Conservation (phyloP, 2,329 filamentous ascomycete species). For the Drechslera avenae region DNA sequence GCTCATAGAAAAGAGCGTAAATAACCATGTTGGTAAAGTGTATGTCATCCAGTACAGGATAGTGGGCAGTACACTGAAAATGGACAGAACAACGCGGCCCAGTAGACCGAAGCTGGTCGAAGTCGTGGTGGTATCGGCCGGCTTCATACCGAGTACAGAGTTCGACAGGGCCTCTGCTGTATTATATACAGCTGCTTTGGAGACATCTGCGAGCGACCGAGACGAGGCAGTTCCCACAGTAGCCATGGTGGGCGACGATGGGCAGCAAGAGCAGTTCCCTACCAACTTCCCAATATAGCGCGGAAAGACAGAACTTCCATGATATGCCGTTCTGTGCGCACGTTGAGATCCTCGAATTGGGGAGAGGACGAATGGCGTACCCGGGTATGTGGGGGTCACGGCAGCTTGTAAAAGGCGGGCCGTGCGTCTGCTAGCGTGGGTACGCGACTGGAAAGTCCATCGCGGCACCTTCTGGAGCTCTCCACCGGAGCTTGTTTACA, state of each 20-base stretch:
- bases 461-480: conserved; percentile 16
- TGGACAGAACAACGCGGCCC: conserved; percentile 55
- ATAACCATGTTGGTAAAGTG: conserved; percentile 86
- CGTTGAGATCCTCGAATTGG: conserved; percentile 22
- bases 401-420: conserved; percentile 11
- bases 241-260: conserved; percentile 29
- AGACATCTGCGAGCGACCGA: conserved; percentile 12
- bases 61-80: conserved; percentile 61
- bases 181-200: conserved; percentile 17
- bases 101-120: conserved; percentile 51
- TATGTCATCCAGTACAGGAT: conserved; percentile 80
- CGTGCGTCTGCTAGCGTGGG: conserved; percentile 12
- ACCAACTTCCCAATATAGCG: conserved; percentile 5
- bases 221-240: conserved; percentile 27
- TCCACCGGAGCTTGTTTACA: conserved; percentile 18
- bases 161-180: conserved; percentile 27
- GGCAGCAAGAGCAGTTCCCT: conserved; percentile 4
- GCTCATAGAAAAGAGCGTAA: conserved; percentile 87
- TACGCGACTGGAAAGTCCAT: conserved; percentile 10
- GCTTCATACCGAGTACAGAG: conserved; percentile 27
- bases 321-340: conserved; percentile 24
- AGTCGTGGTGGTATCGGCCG: conserved; percentile 26
- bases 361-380: background rate
- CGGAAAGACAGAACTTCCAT: conserved; percentile 23
- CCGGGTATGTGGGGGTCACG: conserved; percentile 3